Base-by-base conservation (phyloP, 306 rosid species). In the Begonia loranthoides region DNA sequence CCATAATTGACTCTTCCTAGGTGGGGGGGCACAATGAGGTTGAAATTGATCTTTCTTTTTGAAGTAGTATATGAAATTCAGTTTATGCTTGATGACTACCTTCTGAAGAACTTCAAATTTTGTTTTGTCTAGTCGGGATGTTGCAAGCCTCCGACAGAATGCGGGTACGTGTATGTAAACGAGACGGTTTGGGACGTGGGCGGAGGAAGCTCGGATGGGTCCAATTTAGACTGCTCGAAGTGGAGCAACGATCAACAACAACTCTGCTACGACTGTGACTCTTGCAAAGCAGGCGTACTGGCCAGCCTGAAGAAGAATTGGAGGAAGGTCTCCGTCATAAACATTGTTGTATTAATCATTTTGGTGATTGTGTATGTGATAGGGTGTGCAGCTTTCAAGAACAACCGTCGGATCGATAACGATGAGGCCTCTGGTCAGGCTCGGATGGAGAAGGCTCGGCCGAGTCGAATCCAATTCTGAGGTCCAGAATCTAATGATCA, bases 311-410 rank as follows among this genome's bases (percentile, higher is more conserved):
- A 59, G 76, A 78, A 70, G 68, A 90, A 94, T 66, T 90, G 99
- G 99, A 82, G 99, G 65, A 86, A 78, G 71, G 99, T 82, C 44
- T 90, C 99, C 0, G 79, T 90, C 46, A 69, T 90, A 65, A 90
- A 90, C 83, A 85, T 90, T 12, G 70, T 90, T 12, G 82, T 82
- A 0, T 57, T 82, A 64, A 76, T 90, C 64, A 65, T 86, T 46
- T 81, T 90, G 17, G 86, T 86, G 0, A 74, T 90, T 51, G 73
- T 60, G 51, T 90, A 90, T 56, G 70, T 86, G 6, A 16, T 82
- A 63, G 94, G 77, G 45, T 78, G 67, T 57, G 83, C 87, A 15
- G 99, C 99, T 1, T 90, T 68, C 36, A 69, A 94, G 40, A 78
- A 90, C 80, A 74, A 85, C 36, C 76, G 73, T 10, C 77, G 60